Percentiles rank a stretch among this genome's conserved stretches.
Conservation (phyloP, 169 alveolate species). For the Plasmodium reichenowi region DNA sequence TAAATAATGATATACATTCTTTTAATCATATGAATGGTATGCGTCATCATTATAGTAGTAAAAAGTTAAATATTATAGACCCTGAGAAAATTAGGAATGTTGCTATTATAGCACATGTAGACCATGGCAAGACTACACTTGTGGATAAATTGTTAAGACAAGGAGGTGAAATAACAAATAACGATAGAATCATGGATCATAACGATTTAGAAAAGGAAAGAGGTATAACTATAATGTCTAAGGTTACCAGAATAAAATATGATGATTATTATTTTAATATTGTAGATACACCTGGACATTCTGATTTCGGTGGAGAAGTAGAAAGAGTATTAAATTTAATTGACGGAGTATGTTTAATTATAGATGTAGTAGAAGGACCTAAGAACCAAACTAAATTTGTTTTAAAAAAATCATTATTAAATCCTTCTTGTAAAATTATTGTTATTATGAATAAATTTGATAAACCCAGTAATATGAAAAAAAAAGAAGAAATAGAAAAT, state of each 20-base stretch:
- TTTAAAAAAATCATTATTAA: conserved; percentile 84
- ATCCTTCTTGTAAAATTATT: conserved; percentile 82
- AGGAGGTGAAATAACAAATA: conserved; percentile 83
- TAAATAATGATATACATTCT: background rate
- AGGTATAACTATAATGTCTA: conserved; percentile 98
- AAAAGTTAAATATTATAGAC: conserved; percentile 62
- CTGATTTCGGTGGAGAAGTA: conserved; percentile 99
- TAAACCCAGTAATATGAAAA: conserved; percentile 82
- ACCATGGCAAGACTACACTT: conserved; percentile 99
- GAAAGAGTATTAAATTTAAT: conserved; percentile 96
- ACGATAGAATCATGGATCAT: conserved; percentile 90
- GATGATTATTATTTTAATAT: conserved; percentile 88
- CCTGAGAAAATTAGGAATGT: conserved; percentile 94
- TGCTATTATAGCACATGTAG: conserved; percentile 99
- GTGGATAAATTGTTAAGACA: conserved; percentile 91
- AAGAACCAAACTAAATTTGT: conserved; percentile 92
- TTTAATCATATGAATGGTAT: background rate
- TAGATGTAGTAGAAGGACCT: conserved; percentile 97
- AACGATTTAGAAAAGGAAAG: conserved; percentile 95
- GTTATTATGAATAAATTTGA: conserved; percentile 87
- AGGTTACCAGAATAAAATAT: conserved; percentile 93
- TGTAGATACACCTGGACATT: conserved; percentile 95
- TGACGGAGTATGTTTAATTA: conserved; percentile 96
- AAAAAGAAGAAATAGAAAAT: conserved; percentile 93
- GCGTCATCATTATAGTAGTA: conserved; percentile 7